phyloP scores from a whole-genome alignment of 208 protist species.

The Zelonia costaricensis region DNA sequence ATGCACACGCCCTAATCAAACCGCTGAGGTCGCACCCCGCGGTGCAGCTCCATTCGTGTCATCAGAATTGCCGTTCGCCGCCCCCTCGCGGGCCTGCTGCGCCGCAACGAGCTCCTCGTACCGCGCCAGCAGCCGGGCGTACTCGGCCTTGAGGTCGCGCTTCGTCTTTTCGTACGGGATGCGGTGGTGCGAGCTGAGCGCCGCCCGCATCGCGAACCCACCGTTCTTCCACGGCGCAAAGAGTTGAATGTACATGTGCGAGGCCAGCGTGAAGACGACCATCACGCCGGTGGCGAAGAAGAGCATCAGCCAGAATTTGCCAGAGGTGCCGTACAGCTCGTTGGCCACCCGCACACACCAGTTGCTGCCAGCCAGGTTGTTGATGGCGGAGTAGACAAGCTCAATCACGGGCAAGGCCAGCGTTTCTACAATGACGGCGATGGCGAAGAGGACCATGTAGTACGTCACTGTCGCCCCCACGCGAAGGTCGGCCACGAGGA shows the following conservation, averaged over 20 bases:
- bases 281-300: conserved; percentile 55
- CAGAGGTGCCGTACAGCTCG: conserved; percentile 41
- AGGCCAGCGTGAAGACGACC: conserved; percentile 52
- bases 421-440: conserved; percentile 34
- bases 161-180: conserved; percentile 34
- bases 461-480: conserved; percentile 37
- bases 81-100: conserved; percentile 11
- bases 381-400: conserved; percentile 46
- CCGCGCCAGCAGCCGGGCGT: conserved; percentile 21
- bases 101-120: conserved; percentile 13
- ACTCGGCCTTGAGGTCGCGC: conserved; percentile 26
- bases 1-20: not conserved
- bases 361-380: conserved; percentile 59
- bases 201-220: conserved; percentile 47
- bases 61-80: too few species aligned
- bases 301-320: conserved; percentile 64
- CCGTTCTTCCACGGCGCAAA: conserved; percentile 69
- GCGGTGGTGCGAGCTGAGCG: conserved; percentile 41
- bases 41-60: too few species aligned
- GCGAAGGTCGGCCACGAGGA: conserved; percentile 64
- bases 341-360: conserved; percentile 53
- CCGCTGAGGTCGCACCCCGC: too few species aligned
- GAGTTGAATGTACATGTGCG: conserved; percentile 61
- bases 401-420: conserved; percentile 35
- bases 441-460: conserved; percentile 54